Conservation (phyloP, 2,329 filamentous ascomycete genomes). For the Colletotrichum cordylinicola region DNA sequence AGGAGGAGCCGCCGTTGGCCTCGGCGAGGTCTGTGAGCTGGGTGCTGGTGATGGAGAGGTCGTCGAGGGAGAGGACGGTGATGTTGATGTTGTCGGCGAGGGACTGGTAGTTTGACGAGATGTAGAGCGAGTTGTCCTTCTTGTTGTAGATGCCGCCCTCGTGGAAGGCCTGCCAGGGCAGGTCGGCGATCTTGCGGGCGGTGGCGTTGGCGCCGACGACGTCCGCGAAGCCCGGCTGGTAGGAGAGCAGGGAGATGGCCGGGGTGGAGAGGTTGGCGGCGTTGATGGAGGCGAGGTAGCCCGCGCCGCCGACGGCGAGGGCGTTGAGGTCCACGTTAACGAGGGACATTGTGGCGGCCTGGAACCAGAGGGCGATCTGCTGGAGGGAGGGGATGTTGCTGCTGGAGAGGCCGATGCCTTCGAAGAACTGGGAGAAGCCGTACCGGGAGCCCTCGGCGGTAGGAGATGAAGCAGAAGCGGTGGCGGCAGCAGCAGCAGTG, state of each 20-base stretch:
- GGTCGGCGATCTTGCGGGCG: slow-evolving; percentile 17
- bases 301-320: slow-evolving; percentile 17
- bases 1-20: slow-evolving; percentile 27
- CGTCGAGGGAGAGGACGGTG: slow-evolving; percentile 26
- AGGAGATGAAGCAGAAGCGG: slow-evolving; percentile 35
- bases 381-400: background rate
- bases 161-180: slow-evolving; percentile 23
- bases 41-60: slow-evolving; percentile 22
- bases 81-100: slow-evolving; percentile 20
- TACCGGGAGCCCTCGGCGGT: slow-evolving; percentile 8
- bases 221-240: slow-evolving; percentile 10
- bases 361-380: slow-evolving; percentile 4
- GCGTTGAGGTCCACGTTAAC: slow-evolving; percentile 15
- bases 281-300: slow-evolving; percentile 20
- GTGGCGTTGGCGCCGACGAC: slow-evolving; percentile 16
- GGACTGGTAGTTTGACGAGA: slow-evolving; percentile 20
- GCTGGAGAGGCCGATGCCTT: background rate
- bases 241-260: slow-evolving; percentile 15
- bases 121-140: slow-evolving; percentile 20
- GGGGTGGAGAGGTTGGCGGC: slow-evolving; percentile 5
- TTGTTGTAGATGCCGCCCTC: slow-evolving; percentile 24
- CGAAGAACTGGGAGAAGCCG: slow-evolving; percentile 16
- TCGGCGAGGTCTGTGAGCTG: slow-evolving; percentile 25
- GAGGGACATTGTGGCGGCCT: slow-evolving; percentile 10
- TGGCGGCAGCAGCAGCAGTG: background rate